These are phyloP conservation scores for Suhomyces choctaworum DNA, from an alignment of 1,139 yeast species.

Conservation along the genomic window DNA sequence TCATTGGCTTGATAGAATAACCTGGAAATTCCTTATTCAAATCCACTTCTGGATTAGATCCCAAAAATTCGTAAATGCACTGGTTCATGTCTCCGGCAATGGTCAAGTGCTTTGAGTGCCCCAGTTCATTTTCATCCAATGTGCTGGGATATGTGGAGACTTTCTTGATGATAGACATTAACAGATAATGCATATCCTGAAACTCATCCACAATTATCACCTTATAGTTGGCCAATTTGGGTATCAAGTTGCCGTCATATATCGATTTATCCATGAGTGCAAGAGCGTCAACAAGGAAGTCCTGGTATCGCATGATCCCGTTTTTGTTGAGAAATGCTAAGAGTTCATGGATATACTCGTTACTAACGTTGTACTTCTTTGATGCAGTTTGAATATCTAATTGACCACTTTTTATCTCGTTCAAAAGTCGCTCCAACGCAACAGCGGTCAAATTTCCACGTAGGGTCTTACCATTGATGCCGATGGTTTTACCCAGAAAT, in stretches of 20 bases:
- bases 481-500: slow-evolving; percentile 30
- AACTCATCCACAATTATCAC: slow-evolving; percentile 69
- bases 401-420: slow-evolving; percentile 33
- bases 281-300: slow-evolving; percentile 34
- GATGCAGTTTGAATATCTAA: slow-evolving; percentile 28
- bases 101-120: slow-evolving; percentile 48
- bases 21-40: slow-evolving; percentile 29
- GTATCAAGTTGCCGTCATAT: slow-evolving; percentile 17
- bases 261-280: slow-evolving; percentile 25
- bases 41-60: slow-evolving; percentile 41
- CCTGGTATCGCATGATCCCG: slow-evolving; percentile 41
- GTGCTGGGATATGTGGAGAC: slow-evolving; percentile 35
- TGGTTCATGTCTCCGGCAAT: slow-evolving; percentile 77
- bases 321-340: slow-evolving; percentile 22
- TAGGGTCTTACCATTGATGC: slow-evolving; percentile 24
- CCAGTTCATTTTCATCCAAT: not conserved
- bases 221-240: slow-evolving; percentile 27
- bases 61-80: slow-evolving; percentile 66
- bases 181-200: slow-evolving; percentile 65
- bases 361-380: slow-evolving; percentile 22
- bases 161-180: slow-evolving; percentile 45
- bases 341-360: slow-evolving; percentile 20
- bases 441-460: slow-evolving; percentile 29
- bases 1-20: slow-evolving; percentile 26
- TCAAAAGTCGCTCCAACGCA: slow-evolving; percentile 34